Conservation (phyloP, 2,329 filamentous ascomycete species). For the Fusarium coffeatum region DNA sequence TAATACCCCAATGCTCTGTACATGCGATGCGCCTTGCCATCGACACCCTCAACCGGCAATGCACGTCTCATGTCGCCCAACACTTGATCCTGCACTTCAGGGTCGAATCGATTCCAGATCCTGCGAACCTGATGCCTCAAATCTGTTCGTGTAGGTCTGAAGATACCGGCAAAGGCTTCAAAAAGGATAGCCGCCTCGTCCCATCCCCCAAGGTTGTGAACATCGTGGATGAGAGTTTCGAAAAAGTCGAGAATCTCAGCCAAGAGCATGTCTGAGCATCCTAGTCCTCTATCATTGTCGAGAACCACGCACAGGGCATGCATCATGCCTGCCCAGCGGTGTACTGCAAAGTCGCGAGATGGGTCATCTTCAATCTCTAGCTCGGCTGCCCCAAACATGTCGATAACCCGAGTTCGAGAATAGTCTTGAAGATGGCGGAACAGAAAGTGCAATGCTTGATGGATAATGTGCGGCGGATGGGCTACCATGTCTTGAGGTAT, state of each 20-base stretch:
- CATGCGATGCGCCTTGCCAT: conserved; percentile 38
- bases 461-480: conserved; percentile 10
- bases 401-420: conserved; percentile 18
- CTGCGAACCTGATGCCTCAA: conserved; percentile 27
- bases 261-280: conserved; percentile 45
- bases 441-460: conserved; percentile 32
- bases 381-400: conserved; percentile 33
- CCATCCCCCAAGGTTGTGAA: conserved; percentile 32
- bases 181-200: conserved; percentile 35
- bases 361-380: conserved; percentile 21
- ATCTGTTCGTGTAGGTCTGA: conserved; percentile 16
- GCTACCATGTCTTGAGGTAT: not conserved
- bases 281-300: conserved; percentile 43
- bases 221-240: conserved; percentile 35
- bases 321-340: conserved; percentile 29
- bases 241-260: conserved; percentile 42
- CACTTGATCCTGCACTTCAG: conserved; percentile 33
- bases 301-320: conserved; percentile 46
- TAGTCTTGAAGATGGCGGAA: conserved; percentile 33
- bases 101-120: conserved; percentile 42
- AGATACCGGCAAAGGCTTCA: conserved; percentile 42
- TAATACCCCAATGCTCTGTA: conserved; percentile 33
- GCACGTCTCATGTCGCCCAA: conserved; percentile 33
- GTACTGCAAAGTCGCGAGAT: conserved; percentile 2
- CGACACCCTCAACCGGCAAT: conserved; percentile 16